Conservation (phyloP, 2,329 filamentous ascomycete genomes). For the Hypomyces perniciosus region DNA sequence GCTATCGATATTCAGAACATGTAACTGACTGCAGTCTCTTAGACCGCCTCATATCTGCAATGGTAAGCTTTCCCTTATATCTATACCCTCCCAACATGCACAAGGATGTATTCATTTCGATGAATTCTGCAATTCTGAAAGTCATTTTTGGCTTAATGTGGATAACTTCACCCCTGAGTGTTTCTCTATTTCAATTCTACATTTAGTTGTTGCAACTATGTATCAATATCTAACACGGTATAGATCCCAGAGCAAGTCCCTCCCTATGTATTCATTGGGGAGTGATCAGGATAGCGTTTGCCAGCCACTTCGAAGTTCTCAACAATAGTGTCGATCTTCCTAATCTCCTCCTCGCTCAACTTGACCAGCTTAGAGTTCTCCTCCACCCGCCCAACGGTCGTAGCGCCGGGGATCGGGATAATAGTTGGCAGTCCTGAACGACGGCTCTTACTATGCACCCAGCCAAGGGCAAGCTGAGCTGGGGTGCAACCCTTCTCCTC, state of each 20-base stretch:
- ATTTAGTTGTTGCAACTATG: not conserved
- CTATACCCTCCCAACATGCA: not conserved
- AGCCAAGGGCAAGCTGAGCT: conserved; percentile 62
- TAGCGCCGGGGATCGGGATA: conserved; percentile 62
- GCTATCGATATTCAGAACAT: not conserved
- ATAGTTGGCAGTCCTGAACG: conserved; percentile 49
- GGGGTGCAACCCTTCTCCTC: conserved; percentile 53
- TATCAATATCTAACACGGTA: not conserved
- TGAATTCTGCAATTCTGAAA: conserved; percentile 48
- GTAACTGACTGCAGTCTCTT: not conserved
- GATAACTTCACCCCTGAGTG: conserved; percentile 22
- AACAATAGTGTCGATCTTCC: conserved; percentile 43
- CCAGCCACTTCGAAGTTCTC: conserved; percentile 43
- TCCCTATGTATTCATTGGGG: conserved; percentile 29
- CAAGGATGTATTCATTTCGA: conserved; percentile 27
- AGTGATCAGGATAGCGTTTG: conserved; percentile 38
- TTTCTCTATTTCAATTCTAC: not conserved
- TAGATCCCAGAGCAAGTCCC: not conserved
- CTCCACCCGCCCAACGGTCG: conserved; percentile 47
- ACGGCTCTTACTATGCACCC: conserved; percentile 48
- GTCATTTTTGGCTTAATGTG: conserved; percentile 23
- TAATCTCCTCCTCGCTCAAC: conserved; percentile 45
- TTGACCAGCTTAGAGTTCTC: conserved; percentile 52
- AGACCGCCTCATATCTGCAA: not conserved
- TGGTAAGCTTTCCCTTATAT: conserved; percentile 17